These are phyloP conservation scores for Babjeviella inositovora DNA, from an alignment of 805 yeast species.

Conservation along the genomic window DNA sequence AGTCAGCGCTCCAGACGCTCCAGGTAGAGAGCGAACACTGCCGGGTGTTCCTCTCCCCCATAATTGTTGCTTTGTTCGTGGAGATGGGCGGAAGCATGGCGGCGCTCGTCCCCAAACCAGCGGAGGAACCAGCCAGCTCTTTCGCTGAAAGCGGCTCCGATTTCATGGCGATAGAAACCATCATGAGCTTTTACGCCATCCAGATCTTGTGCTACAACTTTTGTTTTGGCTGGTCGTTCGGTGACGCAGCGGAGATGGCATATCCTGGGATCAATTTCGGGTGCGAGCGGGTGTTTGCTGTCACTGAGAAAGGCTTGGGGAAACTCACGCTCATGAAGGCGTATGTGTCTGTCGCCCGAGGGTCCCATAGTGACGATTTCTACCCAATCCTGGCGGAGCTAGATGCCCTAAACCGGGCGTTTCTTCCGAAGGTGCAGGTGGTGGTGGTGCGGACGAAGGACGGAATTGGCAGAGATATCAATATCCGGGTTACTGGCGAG, in stretches of 20 bases:
- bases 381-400: conserved; percentile 28
- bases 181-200: conserved; percentile 26
- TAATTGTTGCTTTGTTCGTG: conserved; percentile 21
- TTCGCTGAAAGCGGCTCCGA: conserved; percentile 3
- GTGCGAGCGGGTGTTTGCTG: conserved; percentile 55
- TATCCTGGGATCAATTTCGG: conserved; percentile 71
- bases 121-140: too few relatives aligned
- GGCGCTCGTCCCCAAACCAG: too few relatives aligned
- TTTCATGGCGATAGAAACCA: too few relatives aligned
- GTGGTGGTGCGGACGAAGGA: conserved; percentile 17
- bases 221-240: conserved; percentile 70
- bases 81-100: conserved; percentile 16
- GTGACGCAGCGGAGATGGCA: conserved; percentile 14
- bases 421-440: conserved; percentile 52
- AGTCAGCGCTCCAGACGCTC: conserved; percentile 19
- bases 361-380: conserved; percentile 30
- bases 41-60: conserved; percentile 41
- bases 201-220: conserved; percentile 47
- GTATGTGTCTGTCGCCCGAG: conserved; percentile 57
- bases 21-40: conserved; percentile 44
- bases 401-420: conserved; percentile 40
- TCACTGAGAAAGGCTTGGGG: conserved; percentile 45
- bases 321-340: conserved; percentile 55
- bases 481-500: conserved; percentile 46
- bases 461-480: conserved; percentile 17